Evolutionary conservation across 2,329 filamentous ascomycete species (phyloP).

Genomic region (Talaromyces sp.): DNA sequence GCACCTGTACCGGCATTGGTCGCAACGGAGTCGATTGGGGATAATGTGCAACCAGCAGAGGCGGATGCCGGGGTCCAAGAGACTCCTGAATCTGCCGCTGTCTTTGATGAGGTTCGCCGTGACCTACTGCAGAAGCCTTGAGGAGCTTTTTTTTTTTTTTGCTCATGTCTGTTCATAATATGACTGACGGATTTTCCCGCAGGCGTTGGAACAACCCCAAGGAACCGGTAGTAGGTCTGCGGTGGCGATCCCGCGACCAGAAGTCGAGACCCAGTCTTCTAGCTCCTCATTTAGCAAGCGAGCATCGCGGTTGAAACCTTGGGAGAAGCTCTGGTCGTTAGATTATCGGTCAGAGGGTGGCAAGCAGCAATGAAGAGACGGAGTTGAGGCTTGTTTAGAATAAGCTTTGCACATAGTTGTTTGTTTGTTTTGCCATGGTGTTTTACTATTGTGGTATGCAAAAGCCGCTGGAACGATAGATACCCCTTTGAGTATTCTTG

Average conservation of each 20-base stretch:
- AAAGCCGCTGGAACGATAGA: slow-evolving; percentile 1
- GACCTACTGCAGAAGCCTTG: slow-evolving; percentile 42
- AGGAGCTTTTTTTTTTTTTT: slow-evolving; percentile 12
- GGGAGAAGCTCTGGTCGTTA: slow-evolving; percentile 13
- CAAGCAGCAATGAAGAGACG: slow-evolving; percentile 6
- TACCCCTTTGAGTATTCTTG: background rate
- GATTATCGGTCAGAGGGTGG: slow-evolving; percentile 10
- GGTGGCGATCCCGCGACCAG: background rate
- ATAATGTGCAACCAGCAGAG: slow-evolving; percentile 32
- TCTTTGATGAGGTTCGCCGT: slow-evolving; percentile 47
- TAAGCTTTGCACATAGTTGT: background rate
- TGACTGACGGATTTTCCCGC: background rate
- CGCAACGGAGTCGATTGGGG: slow-evolving; percentile 29
- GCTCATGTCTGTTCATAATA: background rate
- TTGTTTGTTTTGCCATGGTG: background rate
- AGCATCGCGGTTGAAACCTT: slow-evolving; percentile 9
- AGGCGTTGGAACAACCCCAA: slow-evolving; percentile 5
- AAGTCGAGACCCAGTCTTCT: background rate
- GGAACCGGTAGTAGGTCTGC: background rate
- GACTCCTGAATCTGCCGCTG: slow-evolving; percentile 33
- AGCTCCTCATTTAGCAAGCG: slow-evolving; percentile 4
- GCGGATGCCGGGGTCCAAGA: slow-evolving; percentile 29
- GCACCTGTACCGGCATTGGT: slow-evolving; percentile 26
- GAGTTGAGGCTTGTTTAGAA: background rate
- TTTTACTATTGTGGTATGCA: background rate